Evolutionary conservation across 768 basidiomycete species (phyloP).

Genomic region (Suillus brevipes): DNA sequence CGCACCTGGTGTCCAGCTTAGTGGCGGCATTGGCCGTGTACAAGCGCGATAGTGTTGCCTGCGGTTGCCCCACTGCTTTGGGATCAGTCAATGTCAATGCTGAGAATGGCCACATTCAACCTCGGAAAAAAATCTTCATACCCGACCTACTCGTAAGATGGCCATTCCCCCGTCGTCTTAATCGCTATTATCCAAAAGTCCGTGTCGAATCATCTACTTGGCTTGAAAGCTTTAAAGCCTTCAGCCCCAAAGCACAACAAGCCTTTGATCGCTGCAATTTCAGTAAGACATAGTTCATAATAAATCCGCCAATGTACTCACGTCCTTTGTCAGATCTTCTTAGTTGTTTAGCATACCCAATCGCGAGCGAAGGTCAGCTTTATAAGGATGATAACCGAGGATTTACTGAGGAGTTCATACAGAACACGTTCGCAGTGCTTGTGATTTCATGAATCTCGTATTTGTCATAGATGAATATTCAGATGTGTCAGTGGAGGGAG

Average conservation of each 20-base stretch:
- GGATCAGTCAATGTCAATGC: too few relatives aligned
- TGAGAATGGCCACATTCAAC: neutral
- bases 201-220: neutral
- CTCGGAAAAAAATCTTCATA: neutral
- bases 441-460: constrained; percentile 34
- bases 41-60: too few relatives aligned
- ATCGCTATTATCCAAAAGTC: neutral
- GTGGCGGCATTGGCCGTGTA: too few relatives aligned
- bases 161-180: neutral
- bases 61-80: too few relatives aligned
- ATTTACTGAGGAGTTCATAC: neutral
- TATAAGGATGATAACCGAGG: neutral
- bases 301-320: neutral
- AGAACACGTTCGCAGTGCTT: constrained; percentile 26
- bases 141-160: neutral
- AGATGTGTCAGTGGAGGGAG: constrained; percentile 17
- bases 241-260: neutral
- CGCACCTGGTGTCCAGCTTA: too few relatives aligned
- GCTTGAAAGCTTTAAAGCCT: neutral
- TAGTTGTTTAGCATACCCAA: neutral
- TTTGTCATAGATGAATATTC: constrained; percentile 35
- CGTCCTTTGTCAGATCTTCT: neutral
- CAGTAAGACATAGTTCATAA: neutral
- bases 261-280: neutral
- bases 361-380: neutral